Evolutionary conservation across 345 rosid species (phyloP).

Genomic region (thale cress (Arabidopsis thaliana)): TAIR10.1 NC_003070.9:5490501-5491000

Average conservation of each 20-base stretch:
- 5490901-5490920: conserved; percentile 92
- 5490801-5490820: not conserved
- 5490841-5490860: conserved; percentile 18
- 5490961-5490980: not conserved
- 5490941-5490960: conserved; percentile 67
- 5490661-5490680: conserved; percentile 54
- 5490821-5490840: conserved; percentile 13
- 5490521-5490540: conserved; percentile 90
- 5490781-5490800: conserved; percentile 41
- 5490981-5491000: conserved; percentile 15
- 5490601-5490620: conserved; percentile 1
- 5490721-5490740: conserved; percentile 79
- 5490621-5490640: not conserved
- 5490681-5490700: conserved; percentile 81
- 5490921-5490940: conserved; percentile 88
- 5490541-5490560: conserved; percentile 79
- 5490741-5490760: conserved; percentile 69
- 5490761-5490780: conserved; percentile 95
- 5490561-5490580: conserved; percentile 73
- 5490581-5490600: conserved; percentile 62
- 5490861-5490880: conserved; percentile 85
- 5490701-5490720: conserved; percentile 93
- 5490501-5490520: conserved; percentile 96
- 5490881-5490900: conserved; percentile 88
- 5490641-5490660: conserved; percentile 8